Percentiles rank a stretch among this genome's conserved stretches.
phyloP scores from a whole-genome alignment of 2,329 filamentous ascomycete species.

The Ophiostoma quercus region DNA sequence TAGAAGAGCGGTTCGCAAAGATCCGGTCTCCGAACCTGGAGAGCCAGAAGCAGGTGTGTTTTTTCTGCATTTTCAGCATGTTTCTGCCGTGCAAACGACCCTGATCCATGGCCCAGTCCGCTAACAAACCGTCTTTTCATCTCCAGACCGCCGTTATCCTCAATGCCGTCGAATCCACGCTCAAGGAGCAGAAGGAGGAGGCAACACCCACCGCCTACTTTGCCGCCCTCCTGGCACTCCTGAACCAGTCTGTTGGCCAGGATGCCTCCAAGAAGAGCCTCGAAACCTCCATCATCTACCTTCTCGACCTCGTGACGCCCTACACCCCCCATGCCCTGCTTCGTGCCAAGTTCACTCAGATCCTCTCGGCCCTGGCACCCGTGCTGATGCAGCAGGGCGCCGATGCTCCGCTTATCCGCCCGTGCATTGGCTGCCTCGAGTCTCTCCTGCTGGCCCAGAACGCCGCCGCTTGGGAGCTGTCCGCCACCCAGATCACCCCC shows the following conservation, averaged over 20 bases:
- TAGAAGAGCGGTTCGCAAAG: constrained; percentile 92
- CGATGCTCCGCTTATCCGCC: constrained; percentile 78
- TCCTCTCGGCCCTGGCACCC: constrained; percentile 79
- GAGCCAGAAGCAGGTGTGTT: constrained; percentile 79
- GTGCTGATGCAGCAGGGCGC: constrained; percentile 73
- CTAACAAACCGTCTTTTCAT: neutral
- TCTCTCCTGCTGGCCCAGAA: constrained; percentile 89
- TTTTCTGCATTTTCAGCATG: neutral
- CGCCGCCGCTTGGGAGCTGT: constrained; percentile 77
- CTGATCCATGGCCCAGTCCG: neutral
- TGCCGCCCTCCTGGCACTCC: constrained; percentile 82
- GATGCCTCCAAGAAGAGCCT: constrained; percentile 74
- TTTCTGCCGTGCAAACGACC: neutral
- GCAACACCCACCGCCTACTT: constrained; percentile 89
- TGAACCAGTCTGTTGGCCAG: constrained; percentile 67
- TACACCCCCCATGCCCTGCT: constrained; percentile 81
- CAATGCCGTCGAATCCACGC: constrained; percentile 84
- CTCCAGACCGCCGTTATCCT: constrained; percentile 76
- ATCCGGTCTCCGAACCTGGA: constrained; percentile 95
- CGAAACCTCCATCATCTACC: constrained; percentile 82
- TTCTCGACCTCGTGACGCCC: constrained; percentile 86
- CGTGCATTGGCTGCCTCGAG: constrained; percentile 89
- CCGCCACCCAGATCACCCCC: constrained; percentile 76
- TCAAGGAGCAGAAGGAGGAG: constrained; percentile 79
- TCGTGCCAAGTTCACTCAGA: constrained; percentile 90